Base-by-base conservation (phyloP, 2,329 filamentous ascomycete genomes). In the Bretziella fagacearum region DNA sequence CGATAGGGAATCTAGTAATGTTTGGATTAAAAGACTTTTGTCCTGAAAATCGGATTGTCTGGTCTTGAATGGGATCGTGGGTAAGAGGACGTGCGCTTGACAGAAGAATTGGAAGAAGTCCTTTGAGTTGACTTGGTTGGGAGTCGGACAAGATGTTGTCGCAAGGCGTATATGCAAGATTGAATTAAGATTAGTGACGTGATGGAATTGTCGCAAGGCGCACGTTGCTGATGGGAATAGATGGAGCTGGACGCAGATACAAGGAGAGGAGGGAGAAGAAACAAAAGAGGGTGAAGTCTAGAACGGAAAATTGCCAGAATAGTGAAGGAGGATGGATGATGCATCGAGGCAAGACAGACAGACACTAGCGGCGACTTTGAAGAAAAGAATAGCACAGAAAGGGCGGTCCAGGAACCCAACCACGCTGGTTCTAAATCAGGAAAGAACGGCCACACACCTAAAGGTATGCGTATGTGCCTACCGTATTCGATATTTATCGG, bases 311-410 rank as follows among this genome's bases (percentile, higher is more conserved):
- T 32, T 27, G 6, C 17, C 15, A 36, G 20, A 30, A 36, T 17
- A 13, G 27, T 30, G 11, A 46, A 42, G 13, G 18, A 46, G 29
- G 18, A 41, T 20, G 36, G 36, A 40, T 15, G 13, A 47, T 29
- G 29, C 26, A 47, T 47, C 20, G 20, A 47, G 37, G 39, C 33
- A 48, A 48, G 39, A 43, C 15, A 22, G 39, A 27, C 43, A 48
- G 39, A 43, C 15, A 22, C 35, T 39, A 39, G 6, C 35, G 13
- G 35, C 23, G 15, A 39, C 20, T 22, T 15, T 39, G 35, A 39
- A 39, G 35, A 39, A 39, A 37, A 37, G 35, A 39, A 39, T 17
- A n/a, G n/a, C n/a, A n/a, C n/a, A 25, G 26, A 48, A 23, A 43
- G 32, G 20, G n/a, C 23, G 20, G 11, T 17, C 45, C 22, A 37